Evolutionary conservation across 768 basidiomycete species (phyloP).

Genomic region (Russula compacta): DNA sequence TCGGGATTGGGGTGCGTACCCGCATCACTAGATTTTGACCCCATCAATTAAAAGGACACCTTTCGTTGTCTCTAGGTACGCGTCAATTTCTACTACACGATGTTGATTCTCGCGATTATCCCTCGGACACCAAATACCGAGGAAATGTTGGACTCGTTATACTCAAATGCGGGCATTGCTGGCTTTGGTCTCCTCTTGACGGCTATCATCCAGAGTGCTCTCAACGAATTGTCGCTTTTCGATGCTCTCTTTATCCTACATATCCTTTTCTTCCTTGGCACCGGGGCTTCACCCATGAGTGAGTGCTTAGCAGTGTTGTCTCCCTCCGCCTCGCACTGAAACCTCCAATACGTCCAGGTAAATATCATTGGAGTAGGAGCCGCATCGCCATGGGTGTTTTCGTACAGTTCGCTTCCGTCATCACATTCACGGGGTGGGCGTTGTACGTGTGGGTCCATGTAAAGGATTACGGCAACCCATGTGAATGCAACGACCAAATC

Average conservation of each 20-base stretch:
- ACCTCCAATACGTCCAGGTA: neutral
- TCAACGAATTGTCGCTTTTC: neutral
- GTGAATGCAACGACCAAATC: neutral
- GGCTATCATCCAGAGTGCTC: constrained; percentile 1
- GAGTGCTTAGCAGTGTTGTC: neutral
- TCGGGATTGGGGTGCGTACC: constrained; percentile 1
- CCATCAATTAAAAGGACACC: neutral
- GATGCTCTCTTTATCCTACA: constrained; percentile 11
- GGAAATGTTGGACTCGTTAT: neutral
- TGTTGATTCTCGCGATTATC: constrained; percentile 1
- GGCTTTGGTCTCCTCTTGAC: constrained; percentile 14
- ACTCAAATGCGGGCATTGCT: neutral
- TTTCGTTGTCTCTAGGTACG: neutral
- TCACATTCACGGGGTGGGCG: constrained; percentile 8
- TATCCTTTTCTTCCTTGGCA: constrained; percentile 12
- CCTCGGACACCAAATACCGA: constrained; percentile 3
- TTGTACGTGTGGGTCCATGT: constrained; percentile 3
- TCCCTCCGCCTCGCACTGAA: neutral
- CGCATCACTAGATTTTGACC: neutral
- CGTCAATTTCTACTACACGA: constrained; percentile 12
- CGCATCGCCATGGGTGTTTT: constrained; percentile 6
- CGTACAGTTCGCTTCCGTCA: neutral
- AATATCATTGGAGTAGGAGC: constrained; percentile 8
- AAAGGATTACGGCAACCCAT: neutral
- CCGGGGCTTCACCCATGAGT: constrained; percentile 2